Conservation (phyloP, 768 basidiomycete species). For the Lepiota venenata region DNA sequence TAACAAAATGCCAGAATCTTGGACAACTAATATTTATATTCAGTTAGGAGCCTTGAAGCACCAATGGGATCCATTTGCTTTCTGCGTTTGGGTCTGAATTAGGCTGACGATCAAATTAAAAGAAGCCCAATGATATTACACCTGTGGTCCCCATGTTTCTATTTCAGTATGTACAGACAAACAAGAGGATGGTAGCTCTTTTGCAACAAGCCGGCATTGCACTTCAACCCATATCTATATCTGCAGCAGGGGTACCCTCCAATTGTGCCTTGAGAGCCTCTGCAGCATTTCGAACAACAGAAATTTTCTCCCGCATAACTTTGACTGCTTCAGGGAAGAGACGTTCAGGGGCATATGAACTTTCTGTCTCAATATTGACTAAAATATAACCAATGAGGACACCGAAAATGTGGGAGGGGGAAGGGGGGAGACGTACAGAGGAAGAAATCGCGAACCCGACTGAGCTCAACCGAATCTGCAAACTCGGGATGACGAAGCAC, state of each 20-base stretch:
- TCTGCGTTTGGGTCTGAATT: too few relatives aligned
- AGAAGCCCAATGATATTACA: too few relatives aligned
- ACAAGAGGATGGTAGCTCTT: neutral
- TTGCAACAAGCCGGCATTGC: slow-evolving; percentile 9
- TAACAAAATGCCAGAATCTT: too few relatives aligned
- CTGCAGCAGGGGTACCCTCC: slow-evolving; percentile 27
- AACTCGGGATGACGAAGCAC: slow-evolving; percentile 93
- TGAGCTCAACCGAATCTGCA: slow-evolving; percentile 74
- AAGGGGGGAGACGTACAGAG: slow-evolving; percentile 58
- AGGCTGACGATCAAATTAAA: too few relatives aligned
- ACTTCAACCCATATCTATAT: slow-evolving; percentile 52
- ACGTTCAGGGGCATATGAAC: slow-evolving; percentile 82
- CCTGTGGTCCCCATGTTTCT: too few relatives aligned
- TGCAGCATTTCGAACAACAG: slow-evolving; percentile 52
- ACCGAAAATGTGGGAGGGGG: neutral
- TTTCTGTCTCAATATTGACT: slow-evolving; percentile 92
- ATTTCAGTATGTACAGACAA: neutral
- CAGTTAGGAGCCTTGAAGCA: too few relatives aligned
- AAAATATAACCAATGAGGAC: neutral
- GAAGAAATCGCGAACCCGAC: slow-evolving; percentile 88
- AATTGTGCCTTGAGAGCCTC: slow-evolving; percentile 49
- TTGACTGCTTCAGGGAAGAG: slow-evolving; percentile 76
- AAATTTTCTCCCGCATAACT: slow-evolving; percentile 82
- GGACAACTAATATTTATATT: too few relatives aligned
- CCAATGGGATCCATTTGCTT: too few relatives aligned